These are phyloP conservation scores for Ascochyta viciae-villosae DNA, from an alignment of 2,329 filamentous ascomycete species.

Conservation along the genomic window DNA sequence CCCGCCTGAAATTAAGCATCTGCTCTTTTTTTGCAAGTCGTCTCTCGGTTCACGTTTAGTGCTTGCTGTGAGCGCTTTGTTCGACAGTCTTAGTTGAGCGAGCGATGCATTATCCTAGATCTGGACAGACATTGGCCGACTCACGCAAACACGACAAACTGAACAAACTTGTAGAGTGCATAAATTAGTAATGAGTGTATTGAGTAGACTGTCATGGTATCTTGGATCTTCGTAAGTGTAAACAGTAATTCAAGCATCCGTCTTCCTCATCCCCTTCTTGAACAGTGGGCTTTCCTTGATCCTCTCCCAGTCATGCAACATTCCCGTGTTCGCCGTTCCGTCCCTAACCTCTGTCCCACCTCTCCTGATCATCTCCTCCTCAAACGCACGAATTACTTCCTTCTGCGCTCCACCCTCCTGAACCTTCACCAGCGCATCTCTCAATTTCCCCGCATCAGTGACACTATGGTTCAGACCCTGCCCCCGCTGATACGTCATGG, in stretches of 20 bases:
- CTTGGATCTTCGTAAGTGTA: too few species aligned
- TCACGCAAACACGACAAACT: too few species aligned
- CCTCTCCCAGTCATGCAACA: conserved; percentile 49
- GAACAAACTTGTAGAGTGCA: too few species aligned
- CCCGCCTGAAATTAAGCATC: too few species aligned
- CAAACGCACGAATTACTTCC: conserved; percentile 49
- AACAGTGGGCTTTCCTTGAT: conserved; percentile 45
- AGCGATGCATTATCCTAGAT: too few species aligned
- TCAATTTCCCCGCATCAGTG: conserved; percentile 52
- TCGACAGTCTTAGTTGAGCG: too few species aligned
- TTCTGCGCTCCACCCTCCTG: conserved; percentile 30
- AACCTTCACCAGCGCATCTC: conserved; percentile 40
- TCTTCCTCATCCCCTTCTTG: conserved; percentile 42
- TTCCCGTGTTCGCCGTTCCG: conserved; percentile 41
- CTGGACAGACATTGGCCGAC: too few species aligned
- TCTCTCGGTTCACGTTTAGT: too few species aligned
- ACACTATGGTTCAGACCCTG: conserved; percentile 60
- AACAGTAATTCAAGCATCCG: background rate
- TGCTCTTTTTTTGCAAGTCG: too few species aligned
- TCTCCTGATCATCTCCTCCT: conserved; percentile 54
- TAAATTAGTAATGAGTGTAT: too few species aligned
- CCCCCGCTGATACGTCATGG: conserved; percentile 55
- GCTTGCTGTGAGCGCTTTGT: too few species aligned
- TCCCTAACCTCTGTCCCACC: conserved; percentile 44
- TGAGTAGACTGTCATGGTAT: too few species aligned